A percentile compares a stretch with the other conserved stretches of the same genome.
phyloP scores from a whole-genome alignment of 2,329 filamentous ascomycete genomes.

The Nemania diffusa region DNA sequence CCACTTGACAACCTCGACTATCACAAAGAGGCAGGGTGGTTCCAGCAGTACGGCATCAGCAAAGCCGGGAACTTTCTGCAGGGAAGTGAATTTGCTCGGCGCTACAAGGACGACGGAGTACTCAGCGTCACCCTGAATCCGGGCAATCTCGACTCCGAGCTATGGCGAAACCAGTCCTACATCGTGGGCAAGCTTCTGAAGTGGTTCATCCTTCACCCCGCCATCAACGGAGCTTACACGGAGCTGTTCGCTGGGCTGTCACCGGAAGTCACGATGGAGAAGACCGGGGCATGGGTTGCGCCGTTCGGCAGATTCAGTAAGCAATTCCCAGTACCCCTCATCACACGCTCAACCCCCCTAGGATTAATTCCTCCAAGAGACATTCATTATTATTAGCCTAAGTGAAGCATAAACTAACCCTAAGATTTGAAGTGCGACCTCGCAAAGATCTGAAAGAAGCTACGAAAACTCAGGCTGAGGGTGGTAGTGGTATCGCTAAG shows the following conservation, averaged over 20 bases:
- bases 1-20: slow-evolving; percentile 32
- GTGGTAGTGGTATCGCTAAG: slow-evolving; percentile 50
- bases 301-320: slow-evolving; percentile 56
- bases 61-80: slow-evolving; percentile 43
- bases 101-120: slow-evolving; percentile 41
- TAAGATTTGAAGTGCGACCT: slow-evolving; percentile 30
- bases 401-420: not conserved
- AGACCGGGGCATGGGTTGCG: slow-evolving; percentile 49
- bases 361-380: not conserved
- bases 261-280: slow-evolving; percentile 48
- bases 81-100: slow-evolving; percentile 41
- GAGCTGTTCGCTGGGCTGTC: slow-evolving; percentile 54
- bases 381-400: not conserved
- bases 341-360: not conserved
- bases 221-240: slow-evolving; percentile 52
- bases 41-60: slow-evolving; percentile 32
- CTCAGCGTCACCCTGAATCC: slow-evolving; percentile 45
- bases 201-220: slow-evolving; percentile 24
- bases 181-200: slow-evolving; percentile 15
- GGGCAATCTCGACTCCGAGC: slow-evolving; percentile 44
- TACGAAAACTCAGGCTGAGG: slow-evolving; percentile 46
- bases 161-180: slow-evolving; percentile 35
- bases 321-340: not conserved
- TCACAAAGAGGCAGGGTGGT: not conserved
- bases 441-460: slow-evolving; percentile 47